A percentile compares a stretch with the other conserved stretches of the same genome.
Evolutionary conservation across 345 rosid genomes (phyloP).

Genomic region (Ceriops tagal): DNA sequence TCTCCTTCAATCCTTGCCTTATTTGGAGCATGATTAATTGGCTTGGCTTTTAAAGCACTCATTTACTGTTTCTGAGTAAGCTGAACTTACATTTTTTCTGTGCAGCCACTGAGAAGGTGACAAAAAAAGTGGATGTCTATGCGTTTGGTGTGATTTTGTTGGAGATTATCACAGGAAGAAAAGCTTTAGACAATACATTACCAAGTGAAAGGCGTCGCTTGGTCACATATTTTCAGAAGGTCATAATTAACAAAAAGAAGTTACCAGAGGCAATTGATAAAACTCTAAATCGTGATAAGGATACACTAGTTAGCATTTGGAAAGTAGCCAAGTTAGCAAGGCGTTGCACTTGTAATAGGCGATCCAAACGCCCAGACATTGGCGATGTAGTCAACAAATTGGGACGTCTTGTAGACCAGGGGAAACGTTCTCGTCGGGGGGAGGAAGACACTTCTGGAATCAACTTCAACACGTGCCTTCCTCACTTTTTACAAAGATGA

Average conservation of each 20-base stretch:
- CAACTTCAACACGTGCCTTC: conserved; percentile 70
- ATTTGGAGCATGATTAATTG: background rate
- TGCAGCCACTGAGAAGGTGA: conserved; percentile 88
- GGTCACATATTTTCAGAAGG: conserved; percentile 78
- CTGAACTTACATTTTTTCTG: background rate
- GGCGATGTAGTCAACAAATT: conserved; percentile 76
- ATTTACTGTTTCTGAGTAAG: background rate
- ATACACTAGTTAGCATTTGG: conserved; percentile 53
- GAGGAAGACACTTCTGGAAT: conserved; percentile 61
- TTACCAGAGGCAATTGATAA: conserved; percentile 58
- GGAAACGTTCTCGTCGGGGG: conserved; percentile 67
- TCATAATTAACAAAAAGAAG: conserved; percentile 59
- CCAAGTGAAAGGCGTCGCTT: conserved; percentile 67
- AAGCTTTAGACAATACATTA: conserved; percentile 64
- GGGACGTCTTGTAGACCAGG: conserved; percentile 70
- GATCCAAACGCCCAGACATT: conserved; percentile 82
- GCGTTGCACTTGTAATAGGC: conserved; percentile 82
- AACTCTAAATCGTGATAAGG: conserved; percentile 53
- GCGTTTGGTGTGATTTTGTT: conserved; percentile 86
- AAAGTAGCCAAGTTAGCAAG: conserved; percentile 86
- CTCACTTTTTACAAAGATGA: conserved; percentile 76
- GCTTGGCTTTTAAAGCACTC: background rate
- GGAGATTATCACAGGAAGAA: conserved; percentile 85
- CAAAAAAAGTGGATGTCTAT: conserved; percentile 80
- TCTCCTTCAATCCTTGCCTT: background rate